Evolutionary conservation across 768 basidiomycete species (phyloP), one percentile per base, ranked within the genome.

Genomic region (Suillus lakei): DNA sequence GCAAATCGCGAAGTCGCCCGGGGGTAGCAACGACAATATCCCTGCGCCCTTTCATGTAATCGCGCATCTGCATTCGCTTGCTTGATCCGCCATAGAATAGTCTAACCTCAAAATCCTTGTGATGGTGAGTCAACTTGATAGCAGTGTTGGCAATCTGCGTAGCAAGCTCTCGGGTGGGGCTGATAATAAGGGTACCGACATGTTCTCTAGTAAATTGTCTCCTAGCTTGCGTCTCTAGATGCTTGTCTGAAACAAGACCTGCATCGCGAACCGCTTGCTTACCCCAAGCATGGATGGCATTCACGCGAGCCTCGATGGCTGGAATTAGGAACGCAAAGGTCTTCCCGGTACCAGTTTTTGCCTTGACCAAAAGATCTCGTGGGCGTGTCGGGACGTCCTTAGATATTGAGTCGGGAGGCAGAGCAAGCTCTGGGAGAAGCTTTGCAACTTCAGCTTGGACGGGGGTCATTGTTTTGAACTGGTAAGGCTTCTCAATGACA

Each of bases 11-110:
- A 60, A 98, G 76, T 26, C 96, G 86, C 53, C 96, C 96, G n/a
- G 96, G 94, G 0, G 96, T 98, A 0, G 89, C 89, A 39, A 98
- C 93, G 51, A 97, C 87, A 60, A 97, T 86, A 73, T 98, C 95
- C 67, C 88, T 86, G 48, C 88, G 77, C 2, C 86, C 85, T 21
- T 77, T 74, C 70, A 78, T 80, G 86, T 88, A 98, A 1, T 88
- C 84, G 9, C 86, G 80, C 71, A 95, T 74, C 77, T 98, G 96
- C 36, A 67, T 69, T 1, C 80, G 62, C 74, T 89, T 91, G 75
- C 84, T 86, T 50, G 83, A 80, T 12, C 96, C 96, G 13, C 96
- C 96, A 58, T 91, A 87, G 53, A 97, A 83, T 16, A 96, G 77
- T 66, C 86, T 84, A 34, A 94, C 91, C 63, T 89, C 84, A 67